Base-by-base conservation (phyloP, 257 asterid genomes). In the Asclepias syriaca region DNA sequence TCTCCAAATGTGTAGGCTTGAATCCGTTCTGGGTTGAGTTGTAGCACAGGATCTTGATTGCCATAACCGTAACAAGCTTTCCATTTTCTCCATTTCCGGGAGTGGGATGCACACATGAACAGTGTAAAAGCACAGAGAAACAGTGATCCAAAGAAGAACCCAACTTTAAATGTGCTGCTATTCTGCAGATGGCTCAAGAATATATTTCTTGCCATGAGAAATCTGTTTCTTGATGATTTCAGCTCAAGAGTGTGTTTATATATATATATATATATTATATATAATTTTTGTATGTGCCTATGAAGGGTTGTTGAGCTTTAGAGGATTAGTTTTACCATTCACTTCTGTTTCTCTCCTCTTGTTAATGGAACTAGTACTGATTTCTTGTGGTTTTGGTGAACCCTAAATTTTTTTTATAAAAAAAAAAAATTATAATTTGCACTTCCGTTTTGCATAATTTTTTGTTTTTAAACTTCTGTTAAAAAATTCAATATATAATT, bases 31-130 rank as follows among this genome's bases (percentile, higher is more conserved):
- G 56, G 84, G 79, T 83, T 82, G 77, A 89, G 89, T 66, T 92
- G 86, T 75, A 89, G 88, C 34, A 89, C 85, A 0, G 95, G 97
- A 2, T 91, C 95, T n/a, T 83, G 77, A 43, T 80, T 65, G 54
- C 68, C 77, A 21, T 77, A 72, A 18, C 90, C 89, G 15, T 86
- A 84, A 74, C 91, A 85, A 22, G 88, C 78, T 77, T 75, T 86
- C 90, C 87, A 87, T 65, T 74, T 86, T 2, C 79, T 80, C 90
- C 89, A 85, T 40, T 75, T 74, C 56, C 79, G 76, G 0, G 96
- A 81, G 72, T 87, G 96, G 55, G 71, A 66, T 57, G 78, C 90
- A 32, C 93, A 86, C 89, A 80, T 77, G 87, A 91, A 87, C 46
- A 87, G 71, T 12, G 95, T 84, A 40, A 86, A 77, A 15, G 83